Percentiles rank a stretch among this genome's conserved stretches.
These are phyloP conservation scores for Nasturtium officinale DNA, from an alignment of 345 rosid genomes.

Conservation along the genomic window DNA sequence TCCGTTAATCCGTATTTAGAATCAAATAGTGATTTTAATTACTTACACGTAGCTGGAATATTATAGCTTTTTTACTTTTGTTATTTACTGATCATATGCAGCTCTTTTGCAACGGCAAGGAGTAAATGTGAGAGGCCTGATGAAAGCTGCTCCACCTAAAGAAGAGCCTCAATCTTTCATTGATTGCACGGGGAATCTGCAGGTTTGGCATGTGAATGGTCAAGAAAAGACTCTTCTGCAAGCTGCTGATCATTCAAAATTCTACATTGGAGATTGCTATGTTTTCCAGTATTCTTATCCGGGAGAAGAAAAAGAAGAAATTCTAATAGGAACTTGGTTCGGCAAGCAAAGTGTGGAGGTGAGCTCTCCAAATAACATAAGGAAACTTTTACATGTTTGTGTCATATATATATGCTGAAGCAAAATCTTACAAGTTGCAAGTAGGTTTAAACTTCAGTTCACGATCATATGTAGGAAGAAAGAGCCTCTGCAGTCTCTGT, in stretches of 20 bases:
- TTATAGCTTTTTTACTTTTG: background rate
- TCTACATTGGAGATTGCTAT: slow-evolving; percentile 92
- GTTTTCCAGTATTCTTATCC: slow-evolving; percentile 92
- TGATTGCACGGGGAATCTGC: slow-evolving; percentile 90
- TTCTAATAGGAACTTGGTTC: slow-evolving; percentile 90
- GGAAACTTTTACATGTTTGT: background rate
- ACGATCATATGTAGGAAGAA: slow-evolving; percentile 61
- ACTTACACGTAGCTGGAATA: slow-evolving; percentile 1
- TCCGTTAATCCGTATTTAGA: slow-evolving; percentile 38
- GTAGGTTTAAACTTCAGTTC: slow-evolving; percentile 12
- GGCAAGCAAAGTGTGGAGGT: slow-evolving; percentile 95
- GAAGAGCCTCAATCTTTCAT: slow-evolving; percentile 84
- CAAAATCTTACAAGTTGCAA: background rate
- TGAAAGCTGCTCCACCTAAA: slow-evolving; percentile 80
- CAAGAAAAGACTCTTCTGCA: slow-evolving; percentile 72
- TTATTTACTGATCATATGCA: slow-evolving; percentile 38
- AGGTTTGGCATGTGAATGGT: slow-evolving; percentile 95
- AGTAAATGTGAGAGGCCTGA: slow-evolving; percentile 81
- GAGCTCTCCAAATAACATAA: slow-evolving; percentile 27
- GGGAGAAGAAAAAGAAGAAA: slow-evolving; percentile 91
- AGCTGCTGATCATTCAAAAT: slow-evolving; percentile 83
- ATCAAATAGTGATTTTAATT: slow-evolving; percentile 11
- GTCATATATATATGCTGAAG: background rate
- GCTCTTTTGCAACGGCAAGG: slow-evolving; percentile 95
- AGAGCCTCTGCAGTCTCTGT: slow-evolving; percentile 75